Conservation (phyloP, 2,329 filamentous ascomycete genomes). For the Fusarium sp. region DNA sequence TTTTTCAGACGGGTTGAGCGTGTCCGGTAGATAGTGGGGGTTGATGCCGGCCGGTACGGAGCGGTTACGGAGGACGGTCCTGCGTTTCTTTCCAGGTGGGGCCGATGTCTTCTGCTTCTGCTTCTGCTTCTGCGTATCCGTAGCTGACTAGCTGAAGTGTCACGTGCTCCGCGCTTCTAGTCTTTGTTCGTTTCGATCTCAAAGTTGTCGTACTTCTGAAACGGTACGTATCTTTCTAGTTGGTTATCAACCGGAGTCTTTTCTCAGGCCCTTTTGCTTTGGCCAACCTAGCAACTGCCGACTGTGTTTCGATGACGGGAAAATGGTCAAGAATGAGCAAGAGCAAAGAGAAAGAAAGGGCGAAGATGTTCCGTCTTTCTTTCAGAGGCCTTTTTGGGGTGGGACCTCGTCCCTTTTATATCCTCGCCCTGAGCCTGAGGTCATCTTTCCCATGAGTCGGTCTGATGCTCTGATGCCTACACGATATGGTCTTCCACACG, state of each 20-base stretch:
- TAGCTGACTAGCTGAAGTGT: background rate
- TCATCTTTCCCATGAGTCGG: conserved; percentile 26
- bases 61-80: background rate
- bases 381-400: conserved; percentile 24
- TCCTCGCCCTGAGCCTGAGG: conserved; percentile 41
- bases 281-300: conserved; percentile 42
- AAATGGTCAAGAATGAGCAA: conserved; percentile 35
- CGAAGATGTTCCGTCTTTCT: conserved; percentile 36
- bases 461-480: conserved; percentile 11
- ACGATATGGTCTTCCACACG: conserved; percentile 8
- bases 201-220: conserved; percentile 20
- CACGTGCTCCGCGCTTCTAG: conserved; percentile 26
- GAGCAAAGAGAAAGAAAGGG: conserved; percentile 12
- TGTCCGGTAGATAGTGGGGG: conserved; percentile 4
- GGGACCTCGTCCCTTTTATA: conserved; percentile 48
- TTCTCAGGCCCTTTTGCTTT: conserved; percentile 40
- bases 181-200: conserved; percentile 20
- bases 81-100: conserved; percentile 10
- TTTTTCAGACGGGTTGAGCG: conserved; percentile 5
- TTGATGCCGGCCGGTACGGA: conserved; percentile 12
- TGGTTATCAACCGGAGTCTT: conserved; percentile 32
- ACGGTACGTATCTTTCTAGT: conserved; percentile 42
- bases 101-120: conserved; percentile 1
- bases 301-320: conserved; percentile 38
- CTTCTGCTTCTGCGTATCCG: background rate